phyloP scores from a whole-genome alignment of 768 basidiomycete species.

The Lenzites betulinus region DNA sequence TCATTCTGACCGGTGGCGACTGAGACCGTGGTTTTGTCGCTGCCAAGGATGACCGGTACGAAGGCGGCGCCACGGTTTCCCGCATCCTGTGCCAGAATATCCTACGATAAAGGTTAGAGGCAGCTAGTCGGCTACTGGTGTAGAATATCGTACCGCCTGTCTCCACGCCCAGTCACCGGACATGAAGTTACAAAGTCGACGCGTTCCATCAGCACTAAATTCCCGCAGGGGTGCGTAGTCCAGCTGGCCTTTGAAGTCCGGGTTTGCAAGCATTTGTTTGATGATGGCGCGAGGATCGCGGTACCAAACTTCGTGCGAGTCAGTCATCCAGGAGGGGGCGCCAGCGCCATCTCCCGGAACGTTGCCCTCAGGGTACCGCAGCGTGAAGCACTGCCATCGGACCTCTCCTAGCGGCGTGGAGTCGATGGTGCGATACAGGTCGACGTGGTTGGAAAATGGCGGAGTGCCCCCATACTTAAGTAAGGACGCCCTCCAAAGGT shows the following conservation, averaged over 20 bases:
- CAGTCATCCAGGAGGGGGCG: background rate
- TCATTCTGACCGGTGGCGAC: slow-evolving; percentile 28
- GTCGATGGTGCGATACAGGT: background rate
- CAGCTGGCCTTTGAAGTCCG: background rate
- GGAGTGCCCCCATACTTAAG: background rate
- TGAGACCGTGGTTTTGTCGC: slow-evolving; percentile 31
- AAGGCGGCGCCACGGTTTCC: background rate
- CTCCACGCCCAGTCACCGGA: background rate
- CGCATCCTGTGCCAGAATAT: background rate
- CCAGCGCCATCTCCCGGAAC: too few relatives aligned
- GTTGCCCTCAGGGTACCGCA: background rate
- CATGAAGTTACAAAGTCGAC: background rate
- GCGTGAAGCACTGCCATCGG: background rate
- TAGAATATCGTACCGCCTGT: background rate
- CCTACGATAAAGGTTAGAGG: background rate
- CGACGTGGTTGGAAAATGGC: background rate
- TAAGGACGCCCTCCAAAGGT: background rate
- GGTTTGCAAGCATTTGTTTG: background rate
- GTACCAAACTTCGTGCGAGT: background rate
- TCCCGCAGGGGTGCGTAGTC: background rate
- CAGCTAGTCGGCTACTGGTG: background rate
- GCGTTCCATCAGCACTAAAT: background rate
- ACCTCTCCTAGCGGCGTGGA: background rate
- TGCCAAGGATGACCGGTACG: slow-evolving; percentile 23
- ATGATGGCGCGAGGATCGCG: background rate